Evolutionary conservation across 768 basidiomycete genomes (phyloP).

Genomic region (Phylloporus rhodoxanthus): DNA sequence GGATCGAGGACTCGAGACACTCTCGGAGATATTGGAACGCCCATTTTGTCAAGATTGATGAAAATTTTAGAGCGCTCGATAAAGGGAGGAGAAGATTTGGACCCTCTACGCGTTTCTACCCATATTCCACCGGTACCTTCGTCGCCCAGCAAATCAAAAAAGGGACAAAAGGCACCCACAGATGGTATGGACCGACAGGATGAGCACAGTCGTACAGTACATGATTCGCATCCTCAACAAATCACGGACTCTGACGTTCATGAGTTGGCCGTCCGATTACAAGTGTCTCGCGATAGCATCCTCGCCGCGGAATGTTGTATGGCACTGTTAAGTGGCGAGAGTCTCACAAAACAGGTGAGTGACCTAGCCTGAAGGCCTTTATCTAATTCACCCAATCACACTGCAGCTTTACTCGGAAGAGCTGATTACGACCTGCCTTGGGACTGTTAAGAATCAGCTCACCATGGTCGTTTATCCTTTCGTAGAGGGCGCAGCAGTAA

Average conservation of each 20-base stretch:
- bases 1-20: constrained; percentile 48
- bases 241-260: constrained; percentile 48
- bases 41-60: constrained; percentile 56
- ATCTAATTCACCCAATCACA: background rate
- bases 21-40: constrained; percentile 63
- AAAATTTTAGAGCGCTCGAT: constrained; percentile 79
- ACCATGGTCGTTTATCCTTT: constrained; percentile 80
- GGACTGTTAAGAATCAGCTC: constrained; percentile 73
- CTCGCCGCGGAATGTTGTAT: constrained; percentile 81
- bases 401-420: constrained; percentile 89
- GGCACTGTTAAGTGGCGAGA: constrained; percentile 69
- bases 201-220: background rate
- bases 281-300: constrained; percentile 65
- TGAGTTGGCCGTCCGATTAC: constrained; percentile 45
- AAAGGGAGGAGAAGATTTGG: constrained; percentile 66
- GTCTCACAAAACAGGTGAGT: constrained; percentile 80
- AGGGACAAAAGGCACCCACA: constrained; percentile 33
- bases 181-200: constrained; percentile 5
- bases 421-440: constrained; percentile 73
- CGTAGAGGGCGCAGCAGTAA: constrained; percentile 58
- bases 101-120: constrained; percentile 51
- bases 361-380: background rate
- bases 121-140: constrained; percentile 18
- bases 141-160: constrained; percentile 45
- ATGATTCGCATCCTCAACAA: constrained; percentile 14